These are phyloP conservation scores for Coprinopsis sp. DNA, from an alignment of 768 basidiomycete species.

Conservation along the genomic window DNA sequence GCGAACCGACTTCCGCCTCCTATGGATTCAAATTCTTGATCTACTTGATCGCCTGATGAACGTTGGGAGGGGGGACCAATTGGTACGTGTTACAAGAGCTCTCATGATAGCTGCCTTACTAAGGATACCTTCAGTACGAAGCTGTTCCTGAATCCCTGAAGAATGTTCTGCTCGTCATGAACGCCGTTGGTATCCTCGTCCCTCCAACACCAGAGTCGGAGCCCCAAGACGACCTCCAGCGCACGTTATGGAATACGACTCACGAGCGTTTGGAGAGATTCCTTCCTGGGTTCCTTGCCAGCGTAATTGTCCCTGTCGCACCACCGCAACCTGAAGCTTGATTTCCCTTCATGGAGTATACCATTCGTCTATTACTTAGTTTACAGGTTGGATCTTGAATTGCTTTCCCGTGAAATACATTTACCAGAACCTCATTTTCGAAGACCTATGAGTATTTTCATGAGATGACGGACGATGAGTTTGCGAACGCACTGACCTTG, in stretches of 20 bases:
- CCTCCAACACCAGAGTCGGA: constrained; percentile 38
- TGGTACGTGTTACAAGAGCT: constrained; percentile 49
- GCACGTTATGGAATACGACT: constrained; percentile 79
- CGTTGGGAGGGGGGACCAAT: constrained; percentile 75
- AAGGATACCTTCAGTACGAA: constrained; percentile 59
- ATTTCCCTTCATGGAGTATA: neutral
- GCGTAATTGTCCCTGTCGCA: constrained; percentile 40
- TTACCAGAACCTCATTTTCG: constrained; percentile 47
- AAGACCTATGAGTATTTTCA: constrained; percentile 34
- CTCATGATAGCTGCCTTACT: neutral
- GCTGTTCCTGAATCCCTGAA: constrained; percentile 95
- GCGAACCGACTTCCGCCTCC: constrained; percentile 57
- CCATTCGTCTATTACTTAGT: neutral
- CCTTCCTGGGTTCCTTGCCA: constrained; percentile 82
- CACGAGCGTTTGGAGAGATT: constrained; percentile 86
- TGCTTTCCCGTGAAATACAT: neutral
- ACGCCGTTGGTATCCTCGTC: constrained; percentile 78
- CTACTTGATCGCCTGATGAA: constrained; percentile 86
- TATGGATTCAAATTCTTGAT: constrained; percentile 91
- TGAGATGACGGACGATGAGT: neutral
- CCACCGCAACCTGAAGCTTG: neutral
- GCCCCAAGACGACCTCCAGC: constrained; percentile 53
- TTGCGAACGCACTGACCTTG: constrained; percentile 40
- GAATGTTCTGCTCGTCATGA: constrained; percentile 95
- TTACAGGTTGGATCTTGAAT: neutral